A percentile compares a stretch with the other conserved stretches of the same genome.
Evolutionary conservation across 1,284 basidiomycete species (phyloP).

Genomic region (Chondrostereum purpureum): DNA sequence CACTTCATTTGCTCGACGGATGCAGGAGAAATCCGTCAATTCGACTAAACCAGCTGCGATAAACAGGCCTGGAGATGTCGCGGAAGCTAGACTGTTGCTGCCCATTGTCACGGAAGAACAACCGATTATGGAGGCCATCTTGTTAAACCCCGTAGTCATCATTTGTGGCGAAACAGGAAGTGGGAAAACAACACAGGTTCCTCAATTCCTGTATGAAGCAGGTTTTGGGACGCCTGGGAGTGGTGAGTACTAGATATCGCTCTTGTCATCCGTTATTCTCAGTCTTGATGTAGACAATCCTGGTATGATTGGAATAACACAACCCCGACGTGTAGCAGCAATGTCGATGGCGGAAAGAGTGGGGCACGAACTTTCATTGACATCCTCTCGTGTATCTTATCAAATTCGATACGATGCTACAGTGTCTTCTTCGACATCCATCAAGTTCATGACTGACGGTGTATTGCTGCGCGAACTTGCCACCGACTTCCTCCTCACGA

Average conservation of each 20-base stretch:
- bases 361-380: conserved; percentile 79
- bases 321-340: conserved; percentile 95
- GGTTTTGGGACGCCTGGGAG: conserved; percentile 84
- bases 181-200: conserved; percentile 98
- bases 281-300: conserved; percentile 68
- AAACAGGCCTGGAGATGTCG: conserved; percentile 65
- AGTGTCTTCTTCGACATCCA: conserved; percentile 80
- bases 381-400: conserved; percentile 81
- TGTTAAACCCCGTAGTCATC: conserved; percentile 84
- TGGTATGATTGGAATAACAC: conserved; percentile 97
- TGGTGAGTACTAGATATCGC: conserved; percentile 40
- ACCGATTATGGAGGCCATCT: conserved; percentile 85
- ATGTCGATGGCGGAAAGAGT: conserved; percentile 94
- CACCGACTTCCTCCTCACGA: conserved; percentile 82
- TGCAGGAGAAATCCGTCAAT: conserved; percentile 22
- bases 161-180: conserved; percentile 98
- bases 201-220: conserved; percentile 95
- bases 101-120: conserved; percentile 95
- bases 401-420: conserved; percentile 98
- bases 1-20: conserved; percentile 50
- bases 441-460: conserved; percentile 99
- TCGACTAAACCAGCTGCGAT: conserved; percentile 51
- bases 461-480: conserved; percentile 91
- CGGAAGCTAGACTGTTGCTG: conserved; percentile 73
- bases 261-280: conserved; percentile 2